Conservation (phyloP, 345 rosid genomes). For the Brassica nigra region DNA sequence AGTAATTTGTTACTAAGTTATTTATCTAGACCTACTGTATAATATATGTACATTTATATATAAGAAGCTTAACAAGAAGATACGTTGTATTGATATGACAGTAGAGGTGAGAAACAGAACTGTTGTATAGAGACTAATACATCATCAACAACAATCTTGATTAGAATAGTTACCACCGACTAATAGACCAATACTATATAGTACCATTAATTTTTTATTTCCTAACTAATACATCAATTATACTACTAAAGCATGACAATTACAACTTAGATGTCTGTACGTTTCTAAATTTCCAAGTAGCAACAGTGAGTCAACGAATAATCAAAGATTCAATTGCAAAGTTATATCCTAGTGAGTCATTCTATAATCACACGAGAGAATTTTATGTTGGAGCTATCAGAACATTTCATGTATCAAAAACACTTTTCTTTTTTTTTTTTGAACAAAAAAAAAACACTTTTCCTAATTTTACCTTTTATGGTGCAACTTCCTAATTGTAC, state of each 20-base stretch:
- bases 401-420: neutral
- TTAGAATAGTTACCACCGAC: neutral
- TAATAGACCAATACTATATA: neutral
- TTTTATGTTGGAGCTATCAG: neutral
- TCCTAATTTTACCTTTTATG: too few species aligned
- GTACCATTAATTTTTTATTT: neutral
- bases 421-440: neutral
- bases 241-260: neutral
- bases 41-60: neutral
- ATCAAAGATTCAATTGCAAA: neutral
- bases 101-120: neutral
- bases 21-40: neutral
- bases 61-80: neutral
- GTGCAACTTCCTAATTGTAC: neutral
- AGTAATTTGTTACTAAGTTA: neutral
- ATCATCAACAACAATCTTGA: neutral
- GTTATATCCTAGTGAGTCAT: neutral
- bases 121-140: neutral
- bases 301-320: neutral
- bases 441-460: too few species aligned
- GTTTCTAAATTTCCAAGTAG: neutral
- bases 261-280: neutral
- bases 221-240: neutral
- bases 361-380: neutral
- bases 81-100: neutral